Conservation (phyloP, 2,329 filamentous ascomycete species). For the Fusarium sambucinum region DNA sequence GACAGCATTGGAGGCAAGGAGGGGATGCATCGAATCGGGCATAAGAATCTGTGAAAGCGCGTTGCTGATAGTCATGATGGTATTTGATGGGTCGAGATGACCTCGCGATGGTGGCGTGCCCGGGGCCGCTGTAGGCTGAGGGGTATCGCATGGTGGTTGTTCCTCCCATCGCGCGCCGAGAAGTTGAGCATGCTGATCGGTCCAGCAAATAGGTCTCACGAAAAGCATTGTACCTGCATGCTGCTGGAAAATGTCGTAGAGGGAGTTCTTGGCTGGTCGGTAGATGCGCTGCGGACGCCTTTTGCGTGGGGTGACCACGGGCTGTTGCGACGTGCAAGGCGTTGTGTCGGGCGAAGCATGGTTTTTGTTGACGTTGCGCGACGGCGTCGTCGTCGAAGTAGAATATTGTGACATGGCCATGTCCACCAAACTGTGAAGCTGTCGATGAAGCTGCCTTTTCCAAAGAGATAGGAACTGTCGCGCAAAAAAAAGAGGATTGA, state of each 20-base stretch:
- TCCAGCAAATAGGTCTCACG: constrained; percentile 67
- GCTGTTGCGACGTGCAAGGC: constrained; percentile 46
- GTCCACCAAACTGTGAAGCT: constrained; percentile 49
- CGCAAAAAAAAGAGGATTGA: neutral
- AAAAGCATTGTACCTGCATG: constrained; percentile 63
- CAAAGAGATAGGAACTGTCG: constrained; percentile 44
- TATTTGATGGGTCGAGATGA: constrained; percentile 56
- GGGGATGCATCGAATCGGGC: constrained; percentile 50
- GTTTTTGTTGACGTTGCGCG: constrained; percentile 6
- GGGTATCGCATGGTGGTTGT: constrained; percentile 57
- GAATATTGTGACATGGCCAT: constrained; percentile 44
- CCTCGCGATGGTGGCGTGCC: constrained; percentile 54
- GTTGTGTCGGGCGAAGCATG: constrained; percentile 38
- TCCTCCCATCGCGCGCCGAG: constrained; percentile 62
- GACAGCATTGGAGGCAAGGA: constrained; percentile 57
- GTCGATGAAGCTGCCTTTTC: constrained; percentile 47
- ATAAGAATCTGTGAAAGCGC: constrained; percentile 60
- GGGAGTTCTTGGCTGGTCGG: constrained; percentile 61
- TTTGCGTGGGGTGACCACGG: constrained; percentile 40
- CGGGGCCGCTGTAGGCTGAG: constrained; percentile 53
- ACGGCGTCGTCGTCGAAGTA: constrained; percentile 22
- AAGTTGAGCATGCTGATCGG: constrained; percentile 62
- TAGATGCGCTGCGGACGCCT: constrained; percentile 51
- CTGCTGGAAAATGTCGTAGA: constrained; percentile 65
- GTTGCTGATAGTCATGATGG: constrained; percentile 58